phyloP scores from a whole-genome alignment of 768 basidiomycete genomes.

The Podaxis carcinomalis region DNA sequence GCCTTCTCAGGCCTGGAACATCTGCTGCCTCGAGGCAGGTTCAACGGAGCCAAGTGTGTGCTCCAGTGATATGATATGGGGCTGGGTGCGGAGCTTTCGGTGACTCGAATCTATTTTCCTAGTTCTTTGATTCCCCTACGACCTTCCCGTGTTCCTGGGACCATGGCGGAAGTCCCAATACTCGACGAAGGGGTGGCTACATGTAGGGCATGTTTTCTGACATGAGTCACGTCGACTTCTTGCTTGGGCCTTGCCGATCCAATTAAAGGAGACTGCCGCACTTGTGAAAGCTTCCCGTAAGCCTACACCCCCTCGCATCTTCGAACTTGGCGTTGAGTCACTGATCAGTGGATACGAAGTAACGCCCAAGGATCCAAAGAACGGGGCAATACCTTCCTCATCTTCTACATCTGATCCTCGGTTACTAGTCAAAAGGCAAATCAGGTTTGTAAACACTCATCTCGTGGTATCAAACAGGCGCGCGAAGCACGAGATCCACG shows the following conservation, averaged over 20 bases:
- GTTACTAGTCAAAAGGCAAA: not conserved
- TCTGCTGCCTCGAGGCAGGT: constrained; percentile 5
- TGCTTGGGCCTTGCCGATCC: not conserved
- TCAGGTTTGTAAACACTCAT: not conserved
- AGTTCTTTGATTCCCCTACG: not conserved
- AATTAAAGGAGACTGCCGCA: not conserved
- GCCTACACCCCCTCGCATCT: not conserved
- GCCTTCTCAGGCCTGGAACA: constrained; percentile 1
- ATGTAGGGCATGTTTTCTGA: not conserved
- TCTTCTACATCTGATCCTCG: not conserved
- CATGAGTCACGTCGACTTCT: not conserved
- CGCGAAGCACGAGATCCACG: constrained; percentile 6
- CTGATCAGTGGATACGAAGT: not conserved
- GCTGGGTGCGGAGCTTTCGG: not conserved
- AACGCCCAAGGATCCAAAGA: not conserved
- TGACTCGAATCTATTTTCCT: not conserved
- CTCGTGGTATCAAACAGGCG: not conserved
- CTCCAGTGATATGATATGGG: not conserved
- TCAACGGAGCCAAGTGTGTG: not conserved
- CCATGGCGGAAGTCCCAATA: too few species aligned
- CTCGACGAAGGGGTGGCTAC: too few species aligned
- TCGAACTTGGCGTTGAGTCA: not conserved
- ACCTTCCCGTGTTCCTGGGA: too few species aligned
- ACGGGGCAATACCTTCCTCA: not conserved
- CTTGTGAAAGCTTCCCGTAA: not conserved